Conservation (phyloP, 2,329 filamentous ascomycete genomes). For the Penicillium sp. region DNA sequence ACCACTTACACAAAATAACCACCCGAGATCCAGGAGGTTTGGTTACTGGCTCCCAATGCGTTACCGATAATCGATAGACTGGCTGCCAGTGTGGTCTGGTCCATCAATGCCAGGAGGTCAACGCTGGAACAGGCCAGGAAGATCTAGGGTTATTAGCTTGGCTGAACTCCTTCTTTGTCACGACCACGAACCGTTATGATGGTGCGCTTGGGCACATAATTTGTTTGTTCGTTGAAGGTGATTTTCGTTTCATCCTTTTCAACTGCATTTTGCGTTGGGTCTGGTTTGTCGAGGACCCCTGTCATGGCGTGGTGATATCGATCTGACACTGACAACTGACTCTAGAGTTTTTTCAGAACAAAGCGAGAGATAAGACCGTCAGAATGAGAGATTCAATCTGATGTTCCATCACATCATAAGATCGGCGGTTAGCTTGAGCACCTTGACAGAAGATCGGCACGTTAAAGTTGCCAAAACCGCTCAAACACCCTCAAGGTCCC, state of each 20-base stretch:
- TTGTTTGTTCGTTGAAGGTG: constrained; percentile 54
- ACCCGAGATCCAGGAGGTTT: constrained; percentile 54
- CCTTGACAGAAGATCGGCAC: constrained; percentile 20
- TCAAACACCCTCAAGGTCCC: constrained; percentile 34
- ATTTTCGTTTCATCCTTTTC: constrained; percentile 13
- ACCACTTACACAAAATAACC: constrained; percentile 55
- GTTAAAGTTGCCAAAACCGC: constrained; percentile 23
- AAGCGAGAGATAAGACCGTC: background rate
- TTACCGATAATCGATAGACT: constrained; percentile 55
- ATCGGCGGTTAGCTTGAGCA: constrained; percentile 6
- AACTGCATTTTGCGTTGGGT: background rate
- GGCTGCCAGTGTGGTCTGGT: constrained; percentile 56
- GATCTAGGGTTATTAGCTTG: constrained; percentile 40
- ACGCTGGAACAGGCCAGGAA: constrained; percentile 56
- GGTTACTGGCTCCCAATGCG: constrained; percentile 48
- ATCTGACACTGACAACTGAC: background rate
- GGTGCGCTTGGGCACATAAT: constrained; percentile 51
- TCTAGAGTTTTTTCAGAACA: background rate
- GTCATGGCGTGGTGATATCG: constrained; percentile 12
- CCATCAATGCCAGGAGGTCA: constrained; percentile 55
- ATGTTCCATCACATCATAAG: background rate
- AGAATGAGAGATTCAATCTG: background rate
- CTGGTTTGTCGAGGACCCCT: constrained; percentile 14
- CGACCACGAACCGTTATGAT: constrained; percentile 49
- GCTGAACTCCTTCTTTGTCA: background rate